Evolutionary conservation across 2,329 filamentous ascomycete genomes (phyloP), one percentile per base, ranked within the genome.

Genomic region (Paramyrothecium roridum): DNA sequence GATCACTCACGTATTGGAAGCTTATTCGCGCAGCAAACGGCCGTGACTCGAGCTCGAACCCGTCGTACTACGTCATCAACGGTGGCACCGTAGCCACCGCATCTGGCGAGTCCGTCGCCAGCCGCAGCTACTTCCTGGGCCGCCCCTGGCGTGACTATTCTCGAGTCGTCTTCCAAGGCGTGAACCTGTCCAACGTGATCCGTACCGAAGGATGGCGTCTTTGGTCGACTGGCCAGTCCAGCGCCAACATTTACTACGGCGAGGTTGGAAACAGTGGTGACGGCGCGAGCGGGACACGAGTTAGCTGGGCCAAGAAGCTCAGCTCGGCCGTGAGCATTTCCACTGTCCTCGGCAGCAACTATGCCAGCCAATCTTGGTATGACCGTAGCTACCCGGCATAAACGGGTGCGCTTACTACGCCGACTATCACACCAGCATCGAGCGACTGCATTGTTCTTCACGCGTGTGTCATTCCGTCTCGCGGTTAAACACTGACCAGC

Each of bases 241-340:
- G 80, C 1, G 74, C 73, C 52, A 70, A 81, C 51, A 80, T 86
- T 3, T 68, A 73, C 46, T 86, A 81, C 58, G 80, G 70, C 6
- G 85, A 88, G 72, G 86, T 80, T 62, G 71, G 61, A 22, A 88
- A 88, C 67, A 76, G 76, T 2, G 85, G 85, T 1, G 65, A 70
- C 26, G 85, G 85, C 3, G 74, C 84, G 1, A 67, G 70, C 19
- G 83, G 83, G 1, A 76, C 73, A 0, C 73, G 85, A 51, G 83
- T 80, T 16, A 73, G 68, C 54, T 79, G 76, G 57, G 57, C 72
- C 7, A 68, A 62, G 54, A 67, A 66, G 56, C 63, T 78, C 12
- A 53, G 50, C 3, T 52, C 49, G 10, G 52, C 56, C 3, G 57
- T 62, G 1, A 26, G 47, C 2, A 57, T 62, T 16, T 52, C 43